A percentile compares a stretch with the other conserved stretches of the same genome.
These are phyloP conservation scores for Cutaneotrichosporon dermatis DNA, from an alignment of 1,284 basidiomycete species.

Conservation along the genomic window DNA sequence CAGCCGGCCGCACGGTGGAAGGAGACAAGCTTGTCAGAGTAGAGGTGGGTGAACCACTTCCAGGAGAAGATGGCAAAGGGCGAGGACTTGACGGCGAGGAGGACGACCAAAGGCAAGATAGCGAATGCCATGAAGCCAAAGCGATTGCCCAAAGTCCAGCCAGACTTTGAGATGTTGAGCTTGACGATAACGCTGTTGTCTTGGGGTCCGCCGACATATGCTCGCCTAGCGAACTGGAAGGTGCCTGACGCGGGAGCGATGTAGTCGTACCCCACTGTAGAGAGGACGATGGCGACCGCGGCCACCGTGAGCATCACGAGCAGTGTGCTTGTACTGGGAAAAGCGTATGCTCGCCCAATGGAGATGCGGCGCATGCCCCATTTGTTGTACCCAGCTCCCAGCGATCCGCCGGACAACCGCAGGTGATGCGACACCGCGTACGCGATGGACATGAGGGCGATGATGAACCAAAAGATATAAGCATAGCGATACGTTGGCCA, in stretches of 20 bases:
- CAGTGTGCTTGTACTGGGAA: constrained; percentile 63
- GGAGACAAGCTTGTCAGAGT: constrained; percentile 70
- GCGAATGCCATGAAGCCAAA: constrained; percentile 74
- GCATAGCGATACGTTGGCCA: constrained; percentile 45
- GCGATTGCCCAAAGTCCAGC: constrained; percentile 71
- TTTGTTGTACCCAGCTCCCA: constrained; percentile 37
- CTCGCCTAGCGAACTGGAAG: constrained; percentile 47
- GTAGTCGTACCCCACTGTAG: constrained; percentile 69
- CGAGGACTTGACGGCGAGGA: constrained; percentile 73
- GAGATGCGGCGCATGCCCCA: constrained; percentile 37
- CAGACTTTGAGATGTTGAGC: constrained; percentile 65
- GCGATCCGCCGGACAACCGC: constrained; percentile 33
- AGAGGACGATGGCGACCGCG: constrained; percentile 52
- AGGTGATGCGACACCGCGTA: constrained; percentile 43
- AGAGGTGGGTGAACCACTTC: constrained; percentile 62
- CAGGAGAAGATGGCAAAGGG: constrained; percentile 77
- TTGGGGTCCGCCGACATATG: constrained; percentile 2
- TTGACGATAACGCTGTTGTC: constrained; percentile 25
- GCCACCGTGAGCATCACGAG: constrained; percentile 53
- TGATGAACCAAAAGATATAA: constrained; percentile 41
- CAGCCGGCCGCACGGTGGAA: constrained; percentile 70
- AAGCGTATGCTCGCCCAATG: constrained; percentile 52
- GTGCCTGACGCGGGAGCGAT: constrained; percentile 57
- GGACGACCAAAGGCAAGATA: constrained; percentile 67
- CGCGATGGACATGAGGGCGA: constrained; percentile 32